Percentiles rank a stretch among this genome's conserved stretches.
Evolutionary conservation across 225 moss, liverwort and hornwort genomes (phyloP).

Genomic region (Marchantia paleacea): DNA sequence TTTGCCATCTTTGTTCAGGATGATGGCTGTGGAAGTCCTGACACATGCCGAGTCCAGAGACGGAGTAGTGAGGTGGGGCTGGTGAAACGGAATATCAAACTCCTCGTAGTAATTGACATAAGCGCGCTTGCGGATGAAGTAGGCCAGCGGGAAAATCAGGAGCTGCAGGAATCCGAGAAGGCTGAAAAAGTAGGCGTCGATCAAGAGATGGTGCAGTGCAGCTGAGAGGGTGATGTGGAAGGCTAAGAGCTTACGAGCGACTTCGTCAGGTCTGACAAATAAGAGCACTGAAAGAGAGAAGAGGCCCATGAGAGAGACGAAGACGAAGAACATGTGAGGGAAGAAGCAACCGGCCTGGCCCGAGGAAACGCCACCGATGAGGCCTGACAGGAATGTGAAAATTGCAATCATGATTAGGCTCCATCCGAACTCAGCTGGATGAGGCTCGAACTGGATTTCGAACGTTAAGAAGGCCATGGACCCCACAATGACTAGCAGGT

Average conservation of each 20-base stretch:
- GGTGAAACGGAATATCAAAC: neutral
- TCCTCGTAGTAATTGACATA: neutral
- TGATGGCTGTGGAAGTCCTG: neutral
- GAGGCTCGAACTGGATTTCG: slow-evolving; percentile 21
- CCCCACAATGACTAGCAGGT: neutral
- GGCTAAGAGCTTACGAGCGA: slow-evolving; percentile 9
- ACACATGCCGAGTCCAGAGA: no score
- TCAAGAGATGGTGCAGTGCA: slow-evolving; percentile 9
- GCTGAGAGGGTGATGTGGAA: neutral
- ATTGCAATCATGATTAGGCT: slow-evolving; percentile 18
- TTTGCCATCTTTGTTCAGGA: neutral
- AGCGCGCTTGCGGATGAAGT: neutral
- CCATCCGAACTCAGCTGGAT: slow-evolving; percentile 19
- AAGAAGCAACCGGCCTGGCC: slow-evolving; percentile 4
- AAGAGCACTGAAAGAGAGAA: slow-evolving; percentile 8
- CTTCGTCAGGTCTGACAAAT: slow-evolving; percentile 16
- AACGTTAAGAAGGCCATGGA: slow-evolving; percentile 10
- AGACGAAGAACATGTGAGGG: slow-evolving; percentile 14
- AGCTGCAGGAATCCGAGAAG: slow-evolving; percentile 12
- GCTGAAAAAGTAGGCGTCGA: slow-evolving; percentile 18
- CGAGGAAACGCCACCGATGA: slow-evolving; percentile 7
- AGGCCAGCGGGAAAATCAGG: neutral
- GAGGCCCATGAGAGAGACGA: slow-evolving; percentile 7
- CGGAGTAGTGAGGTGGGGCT: neutral
- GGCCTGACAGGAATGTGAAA: slow-evolving; percentile 5